Evolutionary conservation across 2,329 filamentous ascomycete species (phyloP).

Genomic region (Phyllosticta citriasiana): DNA sequence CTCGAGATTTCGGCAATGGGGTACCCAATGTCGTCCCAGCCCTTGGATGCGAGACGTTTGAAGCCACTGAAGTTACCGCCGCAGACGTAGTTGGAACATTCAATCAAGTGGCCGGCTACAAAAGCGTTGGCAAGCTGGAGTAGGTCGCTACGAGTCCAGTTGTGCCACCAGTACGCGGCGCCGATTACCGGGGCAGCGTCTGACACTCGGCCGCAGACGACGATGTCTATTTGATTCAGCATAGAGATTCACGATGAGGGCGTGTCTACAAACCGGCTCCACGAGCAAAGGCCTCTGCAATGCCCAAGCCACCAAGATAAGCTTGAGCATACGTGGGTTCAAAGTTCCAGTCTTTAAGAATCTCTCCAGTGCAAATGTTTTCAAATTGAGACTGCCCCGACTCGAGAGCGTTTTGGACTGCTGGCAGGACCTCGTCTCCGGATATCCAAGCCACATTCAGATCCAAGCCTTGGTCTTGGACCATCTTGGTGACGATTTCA

Average conservation of each 20-base stretch:
- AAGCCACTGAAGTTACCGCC: conserved; percentile 37
- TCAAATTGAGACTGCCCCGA: conserved; percentile 27
- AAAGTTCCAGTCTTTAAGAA: conserved; percentile 26
- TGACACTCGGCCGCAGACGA: conserved; percentile 35
- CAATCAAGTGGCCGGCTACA: conserved; percentile 35
- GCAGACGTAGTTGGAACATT: conserved; percentile 34
- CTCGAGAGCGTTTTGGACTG: conserved; percentile 24
- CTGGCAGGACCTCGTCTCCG: conserved; percentile 32
- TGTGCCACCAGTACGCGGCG: conserved; percentile 36
- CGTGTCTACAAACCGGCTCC: conserved; percentile 22
- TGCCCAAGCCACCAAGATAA: conserved; percentile 36
- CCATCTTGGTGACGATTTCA: conserved; percentile 18
- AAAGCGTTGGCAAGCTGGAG: conserved; percentile 34
- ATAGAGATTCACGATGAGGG: background rate
- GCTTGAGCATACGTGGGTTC: conserved; percentile 27
- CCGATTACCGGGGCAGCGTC: conserved; percentile 37
- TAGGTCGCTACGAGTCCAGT: conserved; percentile 30
- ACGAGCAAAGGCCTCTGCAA: conserved; percentile 29
- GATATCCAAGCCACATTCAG: conserved; percentile 31
- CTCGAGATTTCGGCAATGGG: conserved; percentile 22
- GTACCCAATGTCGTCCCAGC: conserved; percentile 24
- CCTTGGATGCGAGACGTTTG: conserved; percentile 25
- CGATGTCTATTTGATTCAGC: conserved; percentile 24
- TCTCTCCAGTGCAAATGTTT: conserved; percentile 31
- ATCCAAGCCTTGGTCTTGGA: conserved; percentile 16